Evolutionary conservation across 2,329 filamentous ascomycete genomes (phyloP), one percentile per base, ranked within the genome.

Genomic region (Xylaria sp.): DNA sequence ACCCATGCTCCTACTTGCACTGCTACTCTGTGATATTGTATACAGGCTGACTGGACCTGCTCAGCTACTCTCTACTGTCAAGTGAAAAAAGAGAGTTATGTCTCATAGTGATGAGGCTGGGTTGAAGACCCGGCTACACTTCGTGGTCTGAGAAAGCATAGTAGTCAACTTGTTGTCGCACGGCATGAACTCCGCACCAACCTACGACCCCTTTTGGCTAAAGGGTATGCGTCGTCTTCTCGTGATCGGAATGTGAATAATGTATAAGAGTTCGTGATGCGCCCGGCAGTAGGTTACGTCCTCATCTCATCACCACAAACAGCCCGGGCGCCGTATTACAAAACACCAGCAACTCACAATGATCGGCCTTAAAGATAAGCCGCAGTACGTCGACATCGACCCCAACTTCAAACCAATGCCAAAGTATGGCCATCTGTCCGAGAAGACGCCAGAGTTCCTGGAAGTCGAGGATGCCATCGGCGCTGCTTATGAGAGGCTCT

Each of bases 401-500:
- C 69, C 76, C 15, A 62, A 73, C 70, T 80, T 78, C 78, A 76
- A 76, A 60, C 80, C 80, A 1, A 71, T 78, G 6, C 78, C 78
- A 39, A 80, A 78, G 63, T 73, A 82, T 63, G 78, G 79, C 59
- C 79, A 81, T 66, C 76, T 79, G 54, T 77, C 78, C 46, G 68
- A 75, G 65, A 75, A 78, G 28, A 80, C 79, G 39, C 76, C 80
- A 2, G 74, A 76, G 3, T 80, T 80, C 65, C 71, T 75, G 13
- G 72, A 69, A 7, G 63, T 75, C 25, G 79, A 80, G 55, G 59
- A 66, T 3, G 74, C 69, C 9, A 73, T 78, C 50, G 75, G 76
- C 13, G 74, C 73, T 20, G 69, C 68, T 32, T 71, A 79, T 18
- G 74, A 75, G 1, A 52, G 65, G 1, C 60, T 80, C n/a, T 81